A percentile compares a stretch with the other conserved stretches of the same genome.
phyloP scores from a whole-genome alignment of 2,329 filamentous ascomycete species.

The Aspergillus tanneri region DNA sequence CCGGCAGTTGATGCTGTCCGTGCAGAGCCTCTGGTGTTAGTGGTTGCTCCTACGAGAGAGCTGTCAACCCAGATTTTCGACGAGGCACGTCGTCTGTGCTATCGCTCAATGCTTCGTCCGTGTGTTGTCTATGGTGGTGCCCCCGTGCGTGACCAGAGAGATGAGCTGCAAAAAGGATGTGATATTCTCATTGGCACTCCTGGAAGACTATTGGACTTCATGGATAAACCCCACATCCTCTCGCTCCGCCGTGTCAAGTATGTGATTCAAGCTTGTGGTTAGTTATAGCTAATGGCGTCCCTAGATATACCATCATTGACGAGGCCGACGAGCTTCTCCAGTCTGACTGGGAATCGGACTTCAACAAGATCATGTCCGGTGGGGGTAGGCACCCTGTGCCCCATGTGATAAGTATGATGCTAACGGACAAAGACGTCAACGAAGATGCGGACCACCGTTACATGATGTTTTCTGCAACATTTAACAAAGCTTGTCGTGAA shows the following conservation, averaged over 20 bases:
- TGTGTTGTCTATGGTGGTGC: slow-evolving; percentile 86
- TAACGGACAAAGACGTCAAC: slow-evolving; percentile 60
- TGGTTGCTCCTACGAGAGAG: slow-evolving; percentile 85
- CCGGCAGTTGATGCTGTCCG: slow-evolving; percentile 55
- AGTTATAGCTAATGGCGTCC: background rate
- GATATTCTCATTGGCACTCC: slow-evolving; percentile 87
- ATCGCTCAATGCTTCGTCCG: slow-evolving; percentile 90
- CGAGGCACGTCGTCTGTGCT: slow-evolving; percentile 87
- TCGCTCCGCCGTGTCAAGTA: slow-evolving; percentile 75
- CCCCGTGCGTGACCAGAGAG: slow-evolving; percentile 66
- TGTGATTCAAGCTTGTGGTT: slow-evolving; percentile 7
- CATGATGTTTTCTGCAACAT: slow-evolving; percentile 93
- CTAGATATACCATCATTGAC: slow-evolving; percentile 71
- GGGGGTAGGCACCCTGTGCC: slow-evolving; percentile 63
- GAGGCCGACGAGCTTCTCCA: slow-evolving; percentile 93
- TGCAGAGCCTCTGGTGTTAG: slow-evolving; percentile 83
- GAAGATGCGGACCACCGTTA: slow-evolving; percentile 67
- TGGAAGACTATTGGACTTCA: slow-evolving; percentile 81
- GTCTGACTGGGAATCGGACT: slow-evolving; percentile 72
- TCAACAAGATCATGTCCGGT: slow-evolving; percentile 73
- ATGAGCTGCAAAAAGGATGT: slow-evolving; percentile 77
- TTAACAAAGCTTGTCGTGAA: slow-evolving; percentile 74
- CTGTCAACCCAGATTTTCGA: slow-evolving; percentile 93
- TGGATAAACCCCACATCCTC: slow-evolving; percentile 67
- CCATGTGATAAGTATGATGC: slow-evolving; percentile 4